A percentile compares a stretch with the other conserved stretches of the same genome.
Evolutionary conservation across 2,329 filamentous ascomycete genomes (phyloP).

Genomic region (Diaporthe destruens): DNA sequence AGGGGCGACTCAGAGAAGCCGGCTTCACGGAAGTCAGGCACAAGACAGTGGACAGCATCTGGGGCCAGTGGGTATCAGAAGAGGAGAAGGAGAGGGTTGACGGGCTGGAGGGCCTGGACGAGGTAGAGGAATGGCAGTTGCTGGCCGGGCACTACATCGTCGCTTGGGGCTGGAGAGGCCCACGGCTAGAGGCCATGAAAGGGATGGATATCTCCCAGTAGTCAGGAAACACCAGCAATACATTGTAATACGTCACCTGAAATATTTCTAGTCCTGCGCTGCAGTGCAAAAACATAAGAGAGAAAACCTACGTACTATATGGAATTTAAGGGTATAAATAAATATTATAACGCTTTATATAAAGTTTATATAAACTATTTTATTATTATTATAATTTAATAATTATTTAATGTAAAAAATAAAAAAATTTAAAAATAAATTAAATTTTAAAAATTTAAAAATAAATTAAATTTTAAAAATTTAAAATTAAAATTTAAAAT

Average conservation of each 20-base stretch:
- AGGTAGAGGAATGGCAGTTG: constrained; percentile 93
- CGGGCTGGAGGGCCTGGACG: constrained; percentile 87
- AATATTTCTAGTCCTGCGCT: neutral
- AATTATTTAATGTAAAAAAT: too few species aligned
- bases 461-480: too few species aligned
- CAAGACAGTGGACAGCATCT: constrained; percentile 70
- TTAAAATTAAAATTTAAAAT: too few species aligned
- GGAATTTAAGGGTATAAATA: neutral
- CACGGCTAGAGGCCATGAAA: constrained; percentile 49
- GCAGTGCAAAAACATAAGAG: neutral
- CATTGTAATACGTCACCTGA: neutral
- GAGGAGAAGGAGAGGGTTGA: constrained; percentile 85
- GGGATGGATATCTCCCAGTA: neutral
- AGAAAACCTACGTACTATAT: neutral
- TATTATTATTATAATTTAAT: too few species aligned
- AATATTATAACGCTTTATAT: too few species aligned
- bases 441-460: too few species aligned
- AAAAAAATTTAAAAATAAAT: too few species aligned
- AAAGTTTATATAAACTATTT: too few species aligned
- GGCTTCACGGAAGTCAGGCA: constrained; percentile 69
- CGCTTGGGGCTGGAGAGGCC: constrained; percentile 84
- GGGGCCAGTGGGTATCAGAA: constrained; percentile 77
- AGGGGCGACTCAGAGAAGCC: constrained; percentile 71
- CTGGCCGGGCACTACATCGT: constrained; percentile 91
- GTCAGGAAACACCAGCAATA: neutral